Conservation (phyloP, 805 yeast species). For the Pichia eremophila region DNA sequence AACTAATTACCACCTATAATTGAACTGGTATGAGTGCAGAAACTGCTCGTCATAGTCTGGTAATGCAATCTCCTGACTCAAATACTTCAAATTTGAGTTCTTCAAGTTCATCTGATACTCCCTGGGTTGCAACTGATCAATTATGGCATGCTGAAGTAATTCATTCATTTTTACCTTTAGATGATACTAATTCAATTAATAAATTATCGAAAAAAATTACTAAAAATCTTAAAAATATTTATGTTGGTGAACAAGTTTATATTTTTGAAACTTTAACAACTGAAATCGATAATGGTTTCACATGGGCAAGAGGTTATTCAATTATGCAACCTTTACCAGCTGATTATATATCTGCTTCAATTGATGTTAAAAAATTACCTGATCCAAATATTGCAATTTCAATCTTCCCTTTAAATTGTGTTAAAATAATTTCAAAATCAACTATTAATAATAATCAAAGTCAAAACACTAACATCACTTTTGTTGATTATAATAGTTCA, state of each 20-base stretch:
- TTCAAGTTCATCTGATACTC: neutral
- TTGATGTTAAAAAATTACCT: constrained; percentile 55
- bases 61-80: neutral
- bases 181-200: neutral
- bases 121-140: constrained; percentile 1
- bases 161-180: constrained; percentile 2
- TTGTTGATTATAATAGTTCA: constrained; percentile 4
- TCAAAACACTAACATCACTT: neutral
- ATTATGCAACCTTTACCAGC: constrained; percentile 61
- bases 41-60: neutral
- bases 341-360: constrained; percentile 53
- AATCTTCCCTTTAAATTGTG: constrained; percentile 52
- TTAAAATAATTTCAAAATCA: constrained; percentile 34
- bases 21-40: neutral
- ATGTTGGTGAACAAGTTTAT: constrained; percentile 10
- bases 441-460: constrained; percentile 6
- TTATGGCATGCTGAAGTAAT: constrained; percentile 3
- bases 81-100: neutral
- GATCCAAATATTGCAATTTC: constrained; percentile 43
- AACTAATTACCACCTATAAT: too few species aligned
- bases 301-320: constrained; percentile 78
- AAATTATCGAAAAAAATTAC: neutral
- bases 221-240: constrained; percentile 6
- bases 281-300: constrained; percentile 22
- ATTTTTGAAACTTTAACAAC: constrained; percentile 9